Base-by-base conservation (phyloP, 768 basidiomycete genomes). In the Tricholoma terreum region DNA sequence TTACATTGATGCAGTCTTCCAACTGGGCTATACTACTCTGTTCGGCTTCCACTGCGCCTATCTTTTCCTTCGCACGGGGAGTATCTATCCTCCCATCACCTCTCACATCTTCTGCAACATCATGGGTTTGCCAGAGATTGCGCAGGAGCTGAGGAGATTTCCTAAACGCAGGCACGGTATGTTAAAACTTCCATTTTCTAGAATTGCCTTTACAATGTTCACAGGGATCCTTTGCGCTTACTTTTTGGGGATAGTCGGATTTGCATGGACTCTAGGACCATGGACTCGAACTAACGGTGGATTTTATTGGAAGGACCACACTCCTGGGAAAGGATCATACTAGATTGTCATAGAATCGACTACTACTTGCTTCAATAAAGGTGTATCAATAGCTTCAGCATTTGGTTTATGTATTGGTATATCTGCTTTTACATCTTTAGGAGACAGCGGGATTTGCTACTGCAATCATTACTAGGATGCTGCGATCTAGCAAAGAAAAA, bases 81-180 rank as follows among this genome's bases (percentile, higher is more conserved):
- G 93, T 4, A 73, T 98, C 57, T 70, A 88, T 30, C 88, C 94
- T 1, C 78, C 94, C 2, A 79, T 94, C 54, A 71, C 81, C 8
- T 85, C 93, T 0, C 97, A 99, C 67, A 73, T 89, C 1, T 96
- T 94, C 67, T 98, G 97, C 77, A 99, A 99, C 67, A 69, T 90
- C 50, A 95, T 98, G 92, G 95, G 95, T 1, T 65, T 98, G 27
- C 97, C 96, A 2, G 79, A 85, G 52, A 79, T 88, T 22, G 66
- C 61, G 0, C 71, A 75, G 30, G 92, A 94, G 57, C 64, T 90
- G 34, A 63, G 64, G 38, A 69, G 72, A 54, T 84, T 81, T 63
- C 85, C 85, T 0, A 65, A 72, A 21, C 74, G 76, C 58, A 84
- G 79, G 68, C 72, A 64, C 62, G 64, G 89, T 89, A 55, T 62